These are phyloP conservation scores for Eruca vesicaria DNA, from an alignment of 441 rosid genomes.

Conservation along the genomic window DNA sequence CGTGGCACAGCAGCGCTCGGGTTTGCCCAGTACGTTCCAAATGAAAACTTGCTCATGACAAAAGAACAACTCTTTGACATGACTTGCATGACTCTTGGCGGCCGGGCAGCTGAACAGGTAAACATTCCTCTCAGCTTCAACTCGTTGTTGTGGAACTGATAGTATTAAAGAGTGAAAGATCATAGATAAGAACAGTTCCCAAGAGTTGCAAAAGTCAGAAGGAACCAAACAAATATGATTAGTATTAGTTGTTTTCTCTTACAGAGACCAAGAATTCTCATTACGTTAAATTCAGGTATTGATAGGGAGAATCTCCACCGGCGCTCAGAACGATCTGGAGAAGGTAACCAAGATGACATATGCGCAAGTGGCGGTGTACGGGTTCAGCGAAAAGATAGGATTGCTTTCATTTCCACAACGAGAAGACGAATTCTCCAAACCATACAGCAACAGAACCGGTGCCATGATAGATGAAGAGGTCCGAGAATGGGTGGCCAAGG, in stretches of 20 bases:
- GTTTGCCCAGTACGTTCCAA: conserved; percentile 81
- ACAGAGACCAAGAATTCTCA: neutral
- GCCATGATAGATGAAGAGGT: conserved; percentile 63
- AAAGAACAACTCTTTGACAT: conserved; percentile 74
- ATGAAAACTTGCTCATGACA: conserved; percentile 75
- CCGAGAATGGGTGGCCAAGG: conserved; percentile 65
- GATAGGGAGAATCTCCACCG: conserved; percentile 66
- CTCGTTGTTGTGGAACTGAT: neutral
- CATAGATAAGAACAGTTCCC: neutral
- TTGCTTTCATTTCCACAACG: conserved; percentile 69
- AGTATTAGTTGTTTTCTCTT: neutral
- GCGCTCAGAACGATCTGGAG: conserved; percentile 77
- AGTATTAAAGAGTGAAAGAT: neutral
- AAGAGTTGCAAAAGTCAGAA: neutral
- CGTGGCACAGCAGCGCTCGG: conserved; percentile 82
- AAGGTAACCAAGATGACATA: conserved; percentile 79
- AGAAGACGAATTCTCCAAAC: conserved; percentile 63
- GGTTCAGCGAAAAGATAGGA: conserved; percentile 73
- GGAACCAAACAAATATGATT: neutral
- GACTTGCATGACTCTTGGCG: conserved; percentile 82
- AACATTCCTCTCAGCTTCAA: neutral
- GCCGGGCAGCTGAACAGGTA: conserved; percentile 79
- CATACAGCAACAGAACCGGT: conserved; percentile 74
- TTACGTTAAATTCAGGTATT: conserved; percentile 44
- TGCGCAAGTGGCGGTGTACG: conserved; percentile 70